Evolutionary conservation across 495 filamentous ascomycete species (phyloP), one percentile per base, ranked within the genome.

Genomic region (Friedmanniomyces simplex): DNA sequence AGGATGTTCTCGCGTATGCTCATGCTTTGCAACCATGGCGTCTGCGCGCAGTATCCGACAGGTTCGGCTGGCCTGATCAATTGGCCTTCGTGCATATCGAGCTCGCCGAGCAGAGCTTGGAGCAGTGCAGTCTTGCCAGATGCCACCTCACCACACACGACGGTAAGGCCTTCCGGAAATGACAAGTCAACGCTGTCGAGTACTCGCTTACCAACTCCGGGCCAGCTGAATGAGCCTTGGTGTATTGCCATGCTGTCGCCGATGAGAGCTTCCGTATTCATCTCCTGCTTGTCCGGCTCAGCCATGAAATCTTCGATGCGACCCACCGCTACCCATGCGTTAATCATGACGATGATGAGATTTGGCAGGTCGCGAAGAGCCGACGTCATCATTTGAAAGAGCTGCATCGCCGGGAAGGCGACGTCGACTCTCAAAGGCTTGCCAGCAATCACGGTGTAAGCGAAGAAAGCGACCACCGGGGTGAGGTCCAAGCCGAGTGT

Each of bases 21-120:
- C 87, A 91, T 91, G 63, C 85, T 91, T 66, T 93, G 87, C 7
- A 95, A 74, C 89, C 89, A 95, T n/a, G 89, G 86, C 3, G 82
- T 86, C 63, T 95, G 88, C 1, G 83, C 81, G 66, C 87, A 91
- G 70, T 91, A 95, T 11, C 84, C 88, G 1, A 91, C 72, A 73
- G 83, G 84, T 50, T 85, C 82, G 24, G 78, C 79, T 2, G 87
- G 81, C 16, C 82, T 69, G 11, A 72, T 67, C 22, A 77, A 76
- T 7, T 79, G 72, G 8, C 89, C 88, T 13, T 68, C 66, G 16
- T 77, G 66, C 60, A 76, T 76, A 63, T 95, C 86, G 14, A 95
- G 72, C 63, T 95, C 89, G 0, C 88, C 88, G 4, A 95, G 74
- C 2, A 91, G 69, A 16, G 85, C 83, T 68, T 90, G 84, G 13